Evolutionary conservation across 768 basidiomycete genomes (phyloP).

Genomic region (Mycena haematopus): DNA sequence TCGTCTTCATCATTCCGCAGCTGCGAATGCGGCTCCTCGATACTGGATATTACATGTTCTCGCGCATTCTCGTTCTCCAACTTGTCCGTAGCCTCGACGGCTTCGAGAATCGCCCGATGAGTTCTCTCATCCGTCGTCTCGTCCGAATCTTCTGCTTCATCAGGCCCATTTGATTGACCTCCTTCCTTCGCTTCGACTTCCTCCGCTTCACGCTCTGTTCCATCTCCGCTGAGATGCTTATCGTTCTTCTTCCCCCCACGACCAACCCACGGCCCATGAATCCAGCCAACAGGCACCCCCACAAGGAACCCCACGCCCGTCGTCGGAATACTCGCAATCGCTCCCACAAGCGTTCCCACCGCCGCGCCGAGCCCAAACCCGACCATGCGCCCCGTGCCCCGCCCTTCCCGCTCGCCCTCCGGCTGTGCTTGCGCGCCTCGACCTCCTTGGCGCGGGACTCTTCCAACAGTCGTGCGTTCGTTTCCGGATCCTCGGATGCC

Average conservation of each 20-base stretch:
- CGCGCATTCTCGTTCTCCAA: conserved; percentile 8
- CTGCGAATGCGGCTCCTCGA: conserved; percentile 11
- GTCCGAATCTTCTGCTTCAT: conserved; percentile 12
- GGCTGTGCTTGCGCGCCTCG: conserved; percentile 21
- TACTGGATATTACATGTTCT: conserved; percentile 6
- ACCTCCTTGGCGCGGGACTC: conserved; percentile 16
- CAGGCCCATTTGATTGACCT: conserved; percentile 3
- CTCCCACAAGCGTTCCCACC: conserved; percentile 19
- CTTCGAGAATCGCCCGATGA: conserved; percentile 21
- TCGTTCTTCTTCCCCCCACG: conserved; percentile 1
- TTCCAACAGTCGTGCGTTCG: conserved; percentile 8
- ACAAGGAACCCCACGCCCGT: conserved; percentile 15
- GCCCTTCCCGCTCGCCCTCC: conserved; percentile 20
- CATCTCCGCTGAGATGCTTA: neutral
- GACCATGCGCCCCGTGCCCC: conserved; percentile 7
- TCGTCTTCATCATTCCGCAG: conserved; percentile 7
- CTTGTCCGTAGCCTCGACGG: conserved; percentile 19
- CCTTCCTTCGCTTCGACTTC: conserved; percentile 10
- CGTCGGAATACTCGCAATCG: conserved; percentile 21
- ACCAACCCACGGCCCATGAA: conserved; percentile 23
- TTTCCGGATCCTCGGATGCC: conserved; percentile 14
- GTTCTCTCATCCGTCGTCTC: conserved; percentile 12
- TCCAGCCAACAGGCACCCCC: conserved; percentile 21
- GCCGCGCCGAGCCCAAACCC: conserved; percentile 16
- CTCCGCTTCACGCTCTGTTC: conserved; percentile 10